A percentile compares a stretch with the other conserved stretches of the same genome.
phyloP scores from a whole-genome alignment of 1,284 basidiomycete genomes.

The Ustilago crameri region DNA sequence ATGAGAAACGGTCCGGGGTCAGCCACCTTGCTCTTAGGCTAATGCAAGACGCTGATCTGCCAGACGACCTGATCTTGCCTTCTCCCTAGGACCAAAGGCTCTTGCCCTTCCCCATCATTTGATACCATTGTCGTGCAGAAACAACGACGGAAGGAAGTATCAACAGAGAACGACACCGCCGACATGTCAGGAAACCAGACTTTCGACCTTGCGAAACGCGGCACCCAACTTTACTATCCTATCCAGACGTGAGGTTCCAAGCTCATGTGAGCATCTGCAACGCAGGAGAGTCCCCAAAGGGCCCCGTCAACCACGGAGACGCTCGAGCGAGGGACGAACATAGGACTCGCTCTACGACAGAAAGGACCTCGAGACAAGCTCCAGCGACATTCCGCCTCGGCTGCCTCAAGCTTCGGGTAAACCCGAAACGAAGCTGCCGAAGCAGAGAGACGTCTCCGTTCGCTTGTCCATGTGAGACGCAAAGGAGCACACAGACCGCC shows the following conservation, averaged over 20 bases:
- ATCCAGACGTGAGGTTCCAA: slow-evolving; percentile 41
- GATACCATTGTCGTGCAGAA: not conserved
- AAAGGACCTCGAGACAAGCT: slow-evolving; percentile 38
- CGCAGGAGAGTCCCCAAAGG: slow-evolving; percentile 41
- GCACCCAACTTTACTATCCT: slow-evolving; percentile 51
- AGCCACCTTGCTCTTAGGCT: no score
- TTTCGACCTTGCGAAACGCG: slow-evolving; percentile 57
- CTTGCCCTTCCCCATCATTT: not conserved
- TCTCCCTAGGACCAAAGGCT: no score
- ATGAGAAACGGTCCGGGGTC: not conserved
- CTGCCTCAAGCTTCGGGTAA: slow-evolving; percentile 34
- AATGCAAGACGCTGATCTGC: no score
- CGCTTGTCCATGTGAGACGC: slow-evolving; percentile 40
- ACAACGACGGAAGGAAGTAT: not conserved
- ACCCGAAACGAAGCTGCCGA: slow-evolving; percentile 23
- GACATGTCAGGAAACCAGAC: slow-evolving; percentile 54
- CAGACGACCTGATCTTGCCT: no score
- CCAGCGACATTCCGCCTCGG: slow-evolving; percentile 21
- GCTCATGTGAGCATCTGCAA: slow-evolving; percentile 44
- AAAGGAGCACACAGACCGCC: slow-evolving; percentile 58
- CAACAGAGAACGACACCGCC: slow-evolving; percentile 11
- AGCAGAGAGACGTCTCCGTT: slow-evolving; percentile 24
- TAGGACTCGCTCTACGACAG: slow-evolving; percentile 46
- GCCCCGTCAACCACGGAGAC: slow-evolving; percentile 44
- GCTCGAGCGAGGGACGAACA: slow-evolving; percentile 50